Evolutionary conservation across 139 green algal genomes (phyloP).

Genomic region (Picochlorum sp.): DNA sequence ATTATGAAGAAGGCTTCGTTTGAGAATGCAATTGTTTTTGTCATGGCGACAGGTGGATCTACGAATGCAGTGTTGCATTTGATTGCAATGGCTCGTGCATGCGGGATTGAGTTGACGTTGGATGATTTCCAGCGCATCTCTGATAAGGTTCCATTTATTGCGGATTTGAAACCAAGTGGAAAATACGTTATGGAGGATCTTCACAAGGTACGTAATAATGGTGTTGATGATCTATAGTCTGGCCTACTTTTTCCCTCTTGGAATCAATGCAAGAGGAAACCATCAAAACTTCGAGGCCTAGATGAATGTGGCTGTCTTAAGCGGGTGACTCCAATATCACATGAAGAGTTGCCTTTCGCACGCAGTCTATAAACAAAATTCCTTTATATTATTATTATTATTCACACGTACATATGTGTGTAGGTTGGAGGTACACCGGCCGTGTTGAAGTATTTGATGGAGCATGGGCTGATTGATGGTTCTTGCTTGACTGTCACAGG

Average conservation of each 20-base stretch:
- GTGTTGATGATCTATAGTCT: not conserved
- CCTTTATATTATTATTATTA: too few relatives aligned
- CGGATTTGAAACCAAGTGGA: slow-evolving; percentile 91
- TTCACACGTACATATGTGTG: too few relatives aligned
- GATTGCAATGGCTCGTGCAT: slow-evolving; percentile 68
- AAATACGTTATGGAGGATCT: slow-evolving; percentile 99
- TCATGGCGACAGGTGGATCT: slow-evolving; percentile 88
- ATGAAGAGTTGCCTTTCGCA: slow-evolving; percentile 14
- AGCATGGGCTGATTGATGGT: slow-evolving; percentile 84
- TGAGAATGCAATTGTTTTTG: slow-evolving; percentile 90
- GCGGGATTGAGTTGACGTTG: slow-evolving; percentile 70
- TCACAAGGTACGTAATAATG: slow-evolving; percentile 64
- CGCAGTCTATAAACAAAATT: slow-evolving; percentile 5
- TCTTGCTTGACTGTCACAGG: slow-evolving; percentile 80
- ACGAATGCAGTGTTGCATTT: slow-evolving; percentile 94
- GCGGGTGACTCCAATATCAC: slow-evolving; percentile 1
- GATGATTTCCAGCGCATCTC: slow-evolving; percentile 93
- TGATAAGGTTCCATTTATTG: slow-evolving; percentile 88
- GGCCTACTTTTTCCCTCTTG: not conserved
- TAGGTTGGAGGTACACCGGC: slow-evolving; percentile 85
- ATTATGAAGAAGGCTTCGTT: slow-evolving; percentile 93
- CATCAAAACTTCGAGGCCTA: slow-evolving; percentile 4
- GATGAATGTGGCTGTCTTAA: slow-evolving; percentile 2
- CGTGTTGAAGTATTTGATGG: slow-evolving; percentile 92
- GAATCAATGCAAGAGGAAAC: not conserved